Evolutionary conservation across 202 grass and related monocot genomes (phyloP).

Genomic region (Setaria viridis): DNA sequence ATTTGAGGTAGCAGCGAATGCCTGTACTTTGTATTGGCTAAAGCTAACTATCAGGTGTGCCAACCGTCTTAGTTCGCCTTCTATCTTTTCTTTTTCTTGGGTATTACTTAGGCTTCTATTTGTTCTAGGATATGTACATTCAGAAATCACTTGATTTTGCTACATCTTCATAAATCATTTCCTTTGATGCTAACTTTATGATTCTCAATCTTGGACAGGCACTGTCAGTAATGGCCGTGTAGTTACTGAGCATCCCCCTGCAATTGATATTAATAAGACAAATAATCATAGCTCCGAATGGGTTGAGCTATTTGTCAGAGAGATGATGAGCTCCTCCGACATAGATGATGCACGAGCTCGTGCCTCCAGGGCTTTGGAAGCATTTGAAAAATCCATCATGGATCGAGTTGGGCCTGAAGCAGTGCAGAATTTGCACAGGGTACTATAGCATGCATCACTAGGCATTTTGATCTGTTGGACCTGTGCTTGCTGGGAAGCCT

Average conservation of each 20-base stretch:
- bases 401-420: conserved; percentile 60
- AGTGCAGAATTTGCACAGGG: conserved; percentile 74
- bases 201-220: conserved; percentile 43
- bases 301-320: conserved; percentile 93
- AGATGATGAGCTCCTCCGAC: conserved; percentile 88
- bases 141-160: not conserved
- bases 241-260: conserved; percentile 42
- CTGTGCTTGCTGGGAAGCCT: not conserved
- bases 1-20: conserved; percentile 22
- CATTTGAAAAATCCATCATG: conserved; percentile 77
- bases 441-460: conserved; percentile 36
- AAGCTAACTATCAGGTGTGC: conserved; percentile 16
- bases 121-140: not conserved
- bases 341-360: conserved; percentile 77
- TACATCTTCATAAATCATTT: conserved; percentile 3
- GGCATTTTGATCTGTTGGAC: not conserved
- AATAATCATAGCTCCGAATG: conserved; percentile 64
- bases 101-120: conserved; percentile 16
- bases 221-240: conserved; percentile 50
- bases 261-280: conserved; percentile 46
- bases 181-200: conserved; percentile 20
- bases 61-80: not conserved
- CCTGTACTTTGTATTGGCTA: conserved; percentile 12
- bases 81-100: not conserved
- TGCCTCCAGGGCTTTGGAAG: conserved; percentile 81